These are phyloP conservation scores for Epichloe hybrida DNA, from an alignment of 2,329 filamentous ascomycete genomes.

Conservation along the genomic window DNA sequence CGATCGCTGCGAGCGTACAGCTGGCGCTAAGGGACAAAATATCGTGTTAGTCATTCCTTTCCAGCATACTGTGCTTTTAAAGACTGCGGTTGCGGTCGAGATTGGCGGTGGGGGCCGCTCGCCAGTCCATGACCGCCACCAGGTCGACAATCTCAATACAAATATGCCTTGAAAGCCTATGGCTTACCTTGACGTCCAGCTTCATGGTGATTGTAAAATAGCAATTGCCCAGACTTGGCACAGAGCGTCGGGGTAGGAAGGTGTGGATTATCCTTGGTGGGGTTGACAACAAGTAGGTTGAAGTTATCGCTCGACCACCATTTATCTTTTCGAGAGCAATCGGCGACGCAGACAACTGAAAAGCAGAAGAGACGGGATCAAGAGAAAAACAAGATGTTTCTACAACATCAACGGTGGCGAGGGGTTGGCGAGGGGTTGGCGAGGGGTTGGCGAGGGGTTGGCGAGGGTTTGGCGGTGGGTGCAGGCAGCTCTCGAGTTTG, in stretches of 20 bases:
- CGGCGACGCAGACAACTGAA: neutral
- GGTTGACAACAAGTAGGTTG: neutral
- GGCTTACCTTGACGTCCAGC: constrained; percentile 29
- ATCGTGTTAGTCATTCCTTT: neutral
- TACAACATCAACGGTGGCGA: neutral
- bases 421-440: neutral
- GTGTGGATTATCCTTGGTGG: constrained; percentile 1
- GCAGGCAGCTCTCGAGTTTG: constrained; percentile 1
- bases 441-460: neutral
- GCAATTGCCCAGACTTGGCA: neutral
- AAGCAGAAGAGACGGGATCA: neutral
- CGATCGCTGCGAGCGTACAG: constrained; percentile 71
- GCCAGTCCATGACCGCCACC: neutral
- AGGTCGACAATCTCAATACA: neutral
- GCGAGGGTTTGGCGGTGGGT: neutral
- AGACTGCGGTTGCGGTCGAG: neutral
- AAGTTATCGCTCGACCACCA: constrained; percentile 3
- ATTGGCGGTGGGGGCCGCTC: constrained; percentile 6
- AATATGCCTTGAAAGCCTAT: neutral
- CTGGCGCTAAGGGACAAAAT: constrained; percentile 22
- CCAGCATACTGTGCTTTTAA: neutral
- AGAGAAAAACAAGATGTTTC: neutral
- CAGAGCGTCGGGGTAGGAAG: neutral
- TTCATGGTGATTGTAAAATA: constrained; percentile 20
- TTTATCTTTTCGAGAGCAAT: neutral